Evolutionary conservation across 805 yeast genomes (phyloP).

Genomic region (Pichia thaimueangensis): DNA sequence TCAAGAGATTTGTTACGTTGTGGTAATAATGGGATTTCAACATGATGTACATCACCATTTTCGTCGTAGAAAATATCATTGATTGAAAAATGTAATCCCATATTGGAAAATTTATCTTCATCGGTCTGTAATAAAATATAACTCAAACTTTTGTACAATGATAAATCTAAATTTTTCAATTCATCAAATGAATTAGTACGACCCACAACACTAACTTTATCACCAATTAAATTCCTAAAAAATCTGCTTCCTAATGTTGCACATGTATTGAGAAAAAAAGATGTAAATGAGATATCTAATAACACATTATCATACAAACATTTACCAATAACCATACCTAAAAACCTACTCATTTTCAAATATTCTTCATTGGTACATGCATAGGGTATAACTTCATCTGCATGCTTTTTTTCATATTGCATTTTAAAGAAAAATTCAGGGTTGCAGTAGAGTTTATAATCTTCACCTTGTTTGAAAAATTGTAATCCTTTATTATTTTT

Average conservation of each 20-base stretch:
- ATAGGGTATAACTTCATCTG: slow-evolving; percentile 24
- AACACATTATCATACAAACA: slow-evolving; percentile 79
- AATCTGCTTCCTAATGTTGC: slow-evolving; percentile 28
- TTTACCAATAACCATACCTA: slow-evolving; percentile 84
- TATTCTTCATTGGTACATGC: slow-evolving; percentile 20
- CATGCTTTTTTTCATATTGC: slow-evolving; percentile 22
- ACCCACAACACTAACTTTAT: slow-evolving; percentile 17
- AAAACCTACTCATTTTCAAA: slow-evolving; percentile 41
- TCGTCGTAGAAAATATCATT: slow-evolving; percentile 38
- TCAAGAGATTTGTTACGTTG: slow-evolving; percentile 42
- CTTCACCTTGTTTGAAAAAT: slow-evolving; percentile 37
- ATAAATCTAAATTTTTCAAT: slow-evolving; percentile 60
- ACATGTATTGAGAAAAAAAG: slow-evolving; percentile 72
- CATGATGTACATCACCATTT: slow-evolving; percentile 19
- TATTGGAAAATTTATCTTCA: slow-evolving; percentile 42
- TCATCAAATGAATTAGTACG: slow-evolving; percentile 69
- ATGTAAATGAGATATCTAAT: slow-evolving; percentile 78
- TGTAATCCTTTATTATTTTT: slow-evolving; percentile 21
- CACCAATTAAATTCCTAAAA: slow-evolving; percentile 16
- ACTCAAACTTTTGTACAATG: slow-evolving; percentile 56
- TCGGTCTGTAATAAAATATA: slow-evolving; percentile 52
- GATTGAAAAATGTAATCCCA: slow-evolving; percentile 64
- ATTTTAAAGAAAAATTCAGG: slow-evolving; percentile 36
- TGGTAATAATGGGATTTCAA: slow-evolving; percentile 52
- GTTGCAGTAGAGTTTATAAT: slow-evolving; percentile 70